Percentiles rank a stretch among this genome's conserved stretches.
Evolutionary conservation across 768 basidiomycete genomes (phyloP).

Genomic region (Rhizopogon vulgaris): DNA sequence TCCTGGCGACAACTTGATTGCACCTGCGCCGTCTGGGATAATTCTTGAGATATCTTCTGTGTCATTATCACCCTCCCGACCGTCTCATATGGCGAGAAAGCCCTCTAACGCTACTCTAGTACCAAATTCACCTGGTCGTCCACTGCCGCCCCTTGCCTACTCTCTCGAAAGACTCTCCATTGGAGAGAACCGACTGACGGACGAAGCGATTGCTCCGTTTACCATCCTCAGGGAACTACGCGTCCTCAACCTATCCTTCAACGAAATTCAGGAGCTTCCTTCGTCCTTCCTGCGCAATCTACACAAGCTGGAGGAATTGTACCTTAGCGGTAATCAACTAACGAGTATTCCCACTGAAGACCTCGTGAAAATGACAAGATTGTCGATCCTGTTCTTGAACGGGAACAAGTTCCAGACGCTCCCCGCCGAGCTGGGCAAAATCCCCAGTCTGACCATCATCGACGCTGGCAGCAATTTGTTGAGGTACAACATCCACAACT

Average conservation of each 20-base stretch:
- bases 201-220: conserved; percentile 71
- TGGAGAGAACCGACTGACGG: conserved; percentile 82
- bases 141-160: conserved; percentile 54
- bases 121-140: conserved; percentile 19
- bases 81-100: conserved; percentile 16
- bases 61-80: conserved; percentile 11
- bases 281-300: conserved; percentile 68
- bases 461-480: conserved; percentile 92
- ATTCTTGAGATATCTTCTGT: conserved; percentile 15
- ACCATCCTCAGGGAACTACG: conserved; percentile 71
- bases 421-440: conserved; percentile 84
- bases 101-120: conserved; percentile 29
- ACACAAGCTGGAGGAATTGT: conserved; percentile 72
- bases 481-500: conserved; percentile 97
- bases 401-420: conserved; percentile 91
- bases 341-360: conserved; percentile 88
- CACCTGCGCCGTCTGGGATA: conserved; percentile 15
- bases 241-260: conserved; percentile 90
- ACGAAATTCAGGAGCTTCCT: conserved; percentile 88
- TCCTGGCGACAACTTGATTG: conserved; percentile 30
- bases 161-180: conserved; percentile 78
- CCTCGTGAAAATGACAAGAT: conserved; percentile 57
- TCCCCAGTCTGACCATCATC: conserved; percentile 69
- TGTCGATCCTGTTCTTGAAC: conserved; percentile 81
- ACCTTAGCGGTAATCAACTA: conserved; percentile 93